Evolutionary conservation across 805 yeast genomes (phyloP).

Genomic region (Sugiyamaella qingdaonensis): DNA sequence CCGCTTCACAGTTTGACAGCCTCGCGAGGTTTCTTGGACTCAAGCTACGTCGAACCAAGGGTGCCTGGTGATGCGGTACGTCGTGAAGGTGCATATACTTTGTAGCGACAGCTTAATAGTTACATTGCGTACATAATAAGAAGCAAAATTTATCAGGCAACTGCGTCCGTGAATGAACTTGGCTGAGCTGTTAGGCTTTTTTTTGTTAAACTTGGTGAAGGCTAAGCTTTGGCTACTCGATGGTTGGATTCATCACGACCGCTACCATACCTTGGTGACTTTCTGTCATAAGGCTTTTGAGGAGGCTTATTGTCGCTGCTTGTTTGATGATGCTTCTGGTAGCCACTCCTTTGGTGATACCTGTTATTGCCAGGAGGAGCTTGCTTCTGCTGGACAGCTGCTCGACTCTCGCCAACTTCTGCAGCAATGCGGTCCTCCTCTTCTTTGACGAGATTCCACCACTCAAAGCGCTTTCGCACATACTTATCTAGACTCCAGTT

Average conservation of each 20-base stretch:
- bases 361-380: background rate
- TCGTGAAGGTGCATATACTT: background rate
- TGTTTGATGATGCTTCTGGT: background rate
- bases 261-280: background rate
- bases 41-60: conserved; percentile 46
- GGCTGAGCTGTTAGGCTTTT: too few species aligned
- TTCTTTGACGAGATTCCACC: conserved; percentile 52
- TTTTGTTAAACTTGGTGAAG: too few species aligned
- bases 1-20: conserved; percentile 54
- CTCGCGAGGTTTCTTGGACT: conserved; percentile 69
- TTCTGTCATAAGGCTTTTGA: background rate
- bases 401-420: background rate
- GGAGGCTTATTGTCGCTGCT: background rate
- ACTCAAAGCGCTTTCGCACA: conserved; percentile 67
- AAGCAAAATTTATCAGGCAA: too few species aligned
- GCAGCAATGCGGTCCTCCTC: conserved; percentile 26
- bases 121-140: too few species aligned
- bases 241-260: background rate
- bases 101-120: background rate
- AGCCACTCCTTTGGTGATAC: background rate
- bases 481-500: conserved; percentile 89
- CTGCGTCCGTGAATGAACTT: too few species aligned
- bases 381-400: conserved; percentile 3
- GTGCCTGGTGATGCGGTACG: conserved; percentile 41
- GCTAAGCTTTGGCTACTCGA: too few species aligned